These are phyloP conservation scores for Achlya hypogyna DNA, from an alignment of 352 stramenopile genomes.

Conservation along the genomic window DNA sequence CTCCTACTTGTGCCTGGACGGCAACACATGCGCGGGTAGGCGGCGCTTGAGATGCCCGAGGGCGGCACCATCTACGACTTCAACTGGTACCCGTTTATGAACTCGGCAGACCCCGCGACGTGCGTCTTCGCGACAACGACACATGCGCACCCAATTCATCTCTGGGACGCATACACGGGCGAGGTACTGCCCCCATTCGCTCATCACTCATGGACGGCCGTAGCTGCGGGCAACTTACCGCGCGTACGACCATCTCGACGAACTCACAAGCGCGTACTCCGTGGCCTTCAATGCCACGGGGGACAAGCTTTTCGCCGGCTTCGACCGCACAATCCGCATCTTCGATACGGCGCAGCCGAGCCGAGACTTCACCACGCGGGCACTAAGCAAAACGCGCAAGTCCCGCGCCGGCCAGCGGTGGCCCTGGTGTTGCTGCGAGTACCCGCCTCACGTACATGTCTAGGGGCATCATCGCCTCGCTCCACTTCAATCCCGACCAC, in stretches of 20 bases:
- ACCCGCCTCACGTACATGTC: neutral
- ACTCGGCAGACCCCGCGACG: conserved; percentile 52
- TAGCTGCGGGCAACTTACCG: conserved; percentile 70
- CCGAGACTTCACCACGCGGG: conserved; percentile 40
- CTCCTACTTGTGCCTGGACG: neutral
- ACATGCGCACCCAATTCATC: conserved; percentile 82
- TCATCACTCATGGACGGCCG: neutral
- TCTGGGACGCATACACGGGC: conserved; percentile 88
- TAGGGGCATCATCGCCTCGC: conserved; percentile 54
- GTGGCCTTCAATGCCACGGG: conserved; percentile 73
- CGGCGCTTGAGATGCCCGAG: conserved; percentile 53
- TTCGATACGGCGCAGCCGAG: conserved; percentile 68
- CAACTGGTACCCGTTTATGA: conserved; percentile 84
- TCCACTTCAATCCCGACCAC: conserved; percentile 77
- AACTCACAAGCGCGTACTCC: conserved; percentile 65
- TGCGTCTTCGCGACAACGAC: conserved; percentile 83
- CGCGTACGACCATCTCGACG: conserved; percentile 79
- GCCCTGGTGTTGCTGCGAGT: neutral
- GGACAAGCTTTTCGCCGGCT: conserved; percentile 78
- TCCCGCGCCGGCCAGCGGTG: conserved; percentile 51
- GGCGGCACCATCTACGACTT: conserved; percentile 82
- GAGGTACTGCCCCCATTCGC: conserved; percentile 16
- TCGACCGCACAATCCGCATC: conserved; percentile 73
- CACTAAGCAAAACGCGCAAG: conserved; percentile 56
- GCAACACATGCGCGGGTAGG: conserved; percentile 5